These are phyloP conservation scores for Tetrahymena borealis DNA, from an alignment of 73 alveolate genomes.

Conservation along the genomic window DNA sequence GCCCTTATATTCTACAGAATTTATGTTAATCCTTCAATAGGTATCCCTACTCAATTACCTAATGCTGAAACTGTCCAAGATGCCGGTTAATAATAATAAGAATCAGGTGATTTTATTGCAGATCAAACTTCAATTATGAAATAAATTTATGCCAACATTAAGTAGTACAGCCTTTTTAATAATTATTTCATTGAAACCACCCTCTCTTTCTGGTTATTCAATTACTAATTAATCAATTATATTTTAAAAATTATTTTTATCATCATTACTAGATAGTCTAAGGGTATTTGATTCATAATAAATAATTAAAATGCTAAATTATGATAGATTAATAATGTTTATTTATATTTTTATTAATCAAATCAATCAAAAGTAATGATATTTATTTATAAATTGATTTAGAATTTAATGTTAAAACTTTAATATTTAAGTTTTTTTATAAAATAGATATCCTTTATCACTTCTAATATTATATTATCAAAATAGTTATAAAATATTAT, in stretches of 20 bases:
- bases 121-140: background rate
- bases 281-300: background rate
- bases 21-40: background rate
- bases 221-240: background rate
- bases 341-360: too few relatives aligned
- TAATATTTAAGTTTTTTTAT: too few relatives aligned
- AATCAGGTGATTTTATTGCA: background rate
- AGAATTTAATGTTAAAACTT: too few relatives aligned
- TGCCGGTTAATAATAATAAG: background rate
- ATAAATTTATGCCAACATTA: background rate
- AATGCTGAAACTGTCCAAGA: background rate
- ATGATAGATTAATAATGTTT: too few relatives aligned
- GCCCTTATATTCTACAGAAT: background rate
- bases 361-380: too few relatives aligned
- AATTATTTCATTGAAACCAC: background rate
- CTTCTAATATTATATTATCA: too few relatives aligned
- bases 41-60: too few relatives aligned
- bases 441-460: too few relatives aligned
- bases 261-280: background rate
- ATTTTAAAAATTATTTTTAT: background rate
- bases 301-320: too few relatives aligned
- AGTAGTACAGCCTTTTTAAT: background rate
- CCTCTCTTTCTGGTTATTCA: background rate
- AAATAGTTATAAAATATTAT: too few relatives aligned
- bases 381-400: too few relatives aligned